These are phyloP conservation scores for Fusarium liriodendri DNA, from an alignment of 2,329 filamentous ascomycete genomes.

Conservation along the genomic window DNA sequence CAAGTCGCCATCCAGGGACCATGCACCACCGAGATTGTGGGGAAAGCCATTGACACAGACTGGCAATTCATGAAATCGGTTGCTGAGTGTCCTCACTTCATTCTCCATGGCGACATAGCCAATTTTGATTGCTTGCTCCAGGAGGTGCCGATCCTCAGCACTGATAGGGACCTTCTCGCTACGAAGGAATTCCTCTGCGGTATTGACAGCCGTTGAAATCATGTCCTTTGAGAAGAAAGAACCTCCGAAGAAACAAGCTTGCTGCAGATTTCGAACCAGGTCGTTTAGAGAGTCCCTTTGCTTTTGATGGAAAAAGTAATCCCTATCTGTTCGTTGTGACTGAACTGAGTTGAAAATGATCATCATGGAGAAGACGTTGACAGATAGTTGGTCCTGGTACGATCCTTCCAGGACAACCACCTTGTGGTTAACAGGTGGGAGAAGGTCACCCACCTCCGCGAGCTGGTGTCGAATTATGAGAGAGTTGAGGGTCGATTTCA, in stretches of 20 bases:
- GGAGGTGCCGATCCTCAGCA: slow-evolving; percentile 67
- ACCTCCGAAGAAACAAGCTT: slow-evolving; percentile 87
- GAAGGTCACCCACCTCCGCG: slow-evolving; percentile 73
- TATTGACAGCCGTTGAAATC: slow-evolving; percentile 72
- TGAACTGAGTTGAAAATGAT: slow-evolving; percentile 89
- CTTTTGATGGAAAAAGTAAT: slow-evolving; percentile 88
- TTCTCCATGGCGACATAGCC: slow-evolving; percentile 71
- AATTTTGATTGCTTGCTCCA: slow-evolving; percentile 73
- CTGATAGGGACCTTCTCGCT: slow-evolving; percentile 70
- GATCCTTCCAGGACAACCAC: slow-evolving; percentile 82
- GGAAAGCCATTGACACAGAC: slow-evolving; percentile 78
- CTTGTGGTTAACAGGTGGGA: slow-evolving; percentile 80
- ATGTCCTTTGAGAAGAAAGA: slow-evolving; percentile 77
- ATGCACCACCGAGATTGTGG: slow-evolving; percentile 66
- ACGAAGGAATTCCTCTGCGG: slow-evolving; percentile 74
- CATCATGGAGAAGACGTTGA: slow-evolving; percentile 87
- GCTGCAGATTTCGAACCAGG: slow-evolving; percentile 81
- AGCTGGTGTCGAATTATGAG: slow-evolving; percentile 84
- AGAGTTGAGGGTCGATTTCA: slow-evolving; percentile 78
- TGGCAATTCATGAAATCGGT: slow-evolving; percentile 80
- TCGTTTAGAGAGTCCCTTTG: slow-evolving; percentile 75
- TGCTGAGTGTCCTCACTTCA: slow-evolving; percentile 73
- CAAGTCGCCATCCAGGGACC: slow-evolving; percentile 71
- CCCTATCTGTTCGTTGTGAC: slow-evolving; percentile 83
- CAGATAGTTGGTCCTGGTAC: slow-evolving; percentile 83